Conservation (phyloP, 176 grass and related monocot species). For the Aegilops umbellulata region DNA sequence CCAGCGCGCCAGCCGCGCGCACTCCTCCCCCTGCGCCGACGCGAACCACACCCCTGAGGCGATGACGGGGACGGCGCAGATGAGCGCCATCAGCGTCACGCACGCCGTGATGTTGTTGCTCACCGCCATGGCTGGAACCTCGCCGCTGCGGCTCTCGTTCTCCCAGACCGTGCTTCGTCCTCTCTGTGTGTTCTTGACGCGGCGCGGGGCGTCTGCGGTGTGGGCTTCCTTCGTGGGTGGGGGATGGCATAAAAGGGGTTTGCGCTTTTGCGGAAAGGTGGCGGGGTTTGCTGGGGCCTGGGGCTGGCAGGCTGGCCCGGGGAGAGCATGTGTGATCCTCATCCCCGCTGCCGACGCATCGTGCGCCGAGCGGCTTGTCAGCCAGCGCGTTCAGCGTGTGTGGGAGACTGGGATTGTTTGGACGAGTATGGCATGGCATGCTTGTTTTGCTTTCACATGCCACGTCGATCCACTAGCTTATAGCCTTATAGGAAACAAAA, state of each 20-base stretch:
- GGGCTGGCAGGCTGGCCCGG: background rate
- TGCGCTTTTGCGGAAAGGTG: constrained; percentile 5
- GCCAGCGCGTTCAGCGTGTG: background rate
- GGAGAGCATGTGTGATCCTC: background rate
- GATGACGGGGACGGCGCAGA: constrained; percentile 87
- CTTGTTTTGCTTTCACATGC: background rate
- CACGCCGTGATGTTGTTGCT: constrained; percentile 97
- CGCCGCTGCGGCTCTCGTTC: background rate
- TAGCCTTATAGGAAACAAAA: background rate
- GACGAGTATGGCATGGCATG: background rate
- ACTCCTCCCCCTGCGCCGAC: constrained; percentile 74
- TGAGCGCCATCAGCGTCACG: constrained; percentile 68
- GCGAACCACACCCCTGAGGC: constrained; percentile 81
- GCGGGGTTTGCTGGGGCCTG: background rate
- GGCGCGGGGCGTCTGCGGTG: background rate
- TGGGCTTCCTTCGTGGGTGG: background rate
- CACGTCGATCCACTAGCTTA: background rate
- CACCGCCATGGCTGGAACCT: constrained; percentile 49
- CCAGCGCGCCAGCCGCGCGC: constrained; percentile 83
- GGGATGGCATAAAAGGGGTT: constrained; percentile 6
- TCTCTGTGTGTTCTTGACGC: background rate
- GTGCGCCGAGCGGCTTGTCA: background rate
- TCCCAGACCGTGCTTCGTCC: background rate
- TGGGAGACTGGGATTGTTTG: background rate
- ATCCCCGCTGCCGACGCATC: background rate